phyloP scores from a whole-genome alignment of 495 filamentous ascomycete species.

The Aspergillus coremiiformis region DNA sequence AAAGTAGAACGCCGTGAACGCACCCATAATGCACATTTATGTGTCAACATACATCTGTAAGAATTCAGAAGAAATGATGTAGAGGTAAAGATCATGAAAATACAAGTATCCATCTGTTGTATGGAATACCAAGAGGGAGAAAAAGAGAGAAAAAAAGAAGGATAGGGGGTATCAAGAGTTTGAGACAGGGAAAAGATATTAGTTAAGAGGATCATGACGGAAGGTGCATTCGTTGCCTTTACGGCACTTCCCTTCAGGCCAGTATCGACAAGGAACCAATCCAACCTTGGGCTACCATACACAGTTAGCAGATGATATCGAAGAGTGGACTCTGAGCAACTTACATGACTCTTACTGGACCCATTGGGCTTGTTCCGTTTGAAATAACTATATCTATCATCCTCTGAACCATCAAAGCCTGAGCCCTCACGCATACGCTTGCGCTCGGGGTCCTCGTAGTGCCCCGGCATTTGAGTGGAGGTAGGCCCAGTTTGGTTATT shows the following conservation, averaged over 20 bases:
- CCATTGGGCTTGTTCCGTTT: slow-evolving; percentile 32
- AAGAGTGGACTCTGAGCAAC: neutral
- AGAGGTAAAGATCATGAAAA: neutral
- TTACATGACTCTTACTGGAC: slow-evolving; percentile 31
- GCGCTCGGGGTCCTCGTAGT: slow-evolving; percentile 39
- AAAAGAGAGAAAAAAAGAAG: neutral
- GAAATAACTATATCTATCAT: slow-evolving; percentile 23
- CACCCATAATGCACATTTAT: slow-evolving; percentile 1
- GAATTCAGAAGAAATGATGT: neutral
- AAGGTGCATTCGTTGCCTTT: slow-evolving; percentile 85
- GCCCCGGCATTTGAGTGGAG: slow-evolving; percentile 10
- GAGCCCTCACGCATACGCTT: slow-evolving; percentile 35
- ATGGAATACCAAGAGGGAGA: neutral
- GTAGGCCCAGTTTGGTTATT: slow-evolving; percentile 21
- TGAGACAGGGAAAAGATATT: slow-evolving; percentile 6
- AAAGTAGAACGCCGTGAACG: slow-evolving; percentile 4
- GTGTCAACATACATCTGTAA: slow-evolving; percentile 1
- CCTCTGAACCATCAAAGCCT: slow-evolving; percentile 25
- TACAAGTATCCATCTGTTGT: slow-evolving; percentile 1
- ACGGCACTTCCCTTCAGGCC: slow-evolving; percentile 65
- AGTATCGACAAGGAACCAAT: slow-evolving; percentile 65
- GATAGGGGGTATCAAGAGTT: slow-evolving; percentile 9
- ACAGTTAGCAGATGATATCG: slow-evolving; percentile 11
- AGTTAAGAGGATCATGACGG: slow-evolving; percentile 48
- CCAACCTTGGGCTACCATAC: slow-evolving; percentile 31